Conservation (phyloP, 345 rosid species). For the Rhodamnia rubescens region DNA sequence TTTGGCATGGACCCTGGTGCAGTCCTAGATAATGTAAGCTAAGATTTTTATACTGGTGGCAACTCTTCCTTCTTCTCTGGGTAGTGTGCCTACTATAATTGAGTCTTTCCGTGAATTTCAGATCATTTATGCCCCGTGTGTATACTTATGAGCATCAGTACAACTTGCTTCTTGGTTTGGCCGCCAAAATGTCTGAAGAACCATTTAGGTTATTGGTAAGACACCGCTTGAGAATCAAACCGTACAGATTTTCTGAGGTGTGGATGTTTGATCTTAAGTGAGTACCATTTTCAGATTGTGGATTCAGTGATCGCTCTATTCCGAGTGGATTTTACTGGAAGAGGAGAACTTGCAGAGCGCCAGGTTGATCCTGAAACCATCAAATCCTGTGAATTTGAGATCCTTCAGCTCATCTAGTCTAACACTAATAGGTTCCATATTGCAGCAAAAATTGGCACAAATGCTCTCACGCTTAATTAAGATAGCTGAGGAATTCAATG, state of each 20-base stretch:
- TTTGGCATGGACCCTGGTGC: conserved; percentile 98
- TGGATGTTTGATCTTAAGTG: conserved; percentile 1
- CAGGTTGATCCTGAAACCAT: conserved; percentile 31
- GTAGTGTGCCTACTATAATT: not conserved
- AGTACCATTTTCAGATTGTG: conserved; percentile 41
- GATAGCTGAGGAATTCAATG: conserved; percentile 89
- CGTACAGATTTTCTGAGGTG: not conserved
- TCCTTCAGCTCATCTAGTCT: not conserved
- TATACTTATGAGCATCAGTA: conserved; percentile 81
- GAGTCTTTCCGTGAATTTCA: conserved; percentile 7
- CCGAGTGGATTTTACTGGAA: conserved; percentile 77
- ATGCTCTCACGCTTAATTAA: conserved; percentile 76
- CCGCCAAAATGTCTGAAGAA: conserved; percentile 94
- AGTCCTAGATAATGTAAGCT: conserved; percentile 79
- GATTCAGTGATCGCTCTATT: conserved; percentile 83
- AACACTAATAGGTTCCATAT: not conserved
- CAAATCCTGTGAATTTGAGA: not conserved
- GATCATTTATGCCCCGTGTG: conserved; percentile 93
- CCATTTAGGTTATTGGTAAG: conserved; percentile 73
- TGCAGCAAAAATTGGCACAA: conserved; percentile 92
- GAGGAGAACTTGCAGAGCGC: conserved; percentile 89
- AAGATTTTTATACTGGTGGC: not conserved
- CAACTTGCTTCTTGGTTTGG: conserved; percentile 82
- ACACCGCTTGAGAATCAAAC: not conserved
- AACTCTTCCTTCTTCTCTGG: not conserved